Conservation (phyloP, 345 rosid genomes). For the Gossypium mustelinum region DNA sequence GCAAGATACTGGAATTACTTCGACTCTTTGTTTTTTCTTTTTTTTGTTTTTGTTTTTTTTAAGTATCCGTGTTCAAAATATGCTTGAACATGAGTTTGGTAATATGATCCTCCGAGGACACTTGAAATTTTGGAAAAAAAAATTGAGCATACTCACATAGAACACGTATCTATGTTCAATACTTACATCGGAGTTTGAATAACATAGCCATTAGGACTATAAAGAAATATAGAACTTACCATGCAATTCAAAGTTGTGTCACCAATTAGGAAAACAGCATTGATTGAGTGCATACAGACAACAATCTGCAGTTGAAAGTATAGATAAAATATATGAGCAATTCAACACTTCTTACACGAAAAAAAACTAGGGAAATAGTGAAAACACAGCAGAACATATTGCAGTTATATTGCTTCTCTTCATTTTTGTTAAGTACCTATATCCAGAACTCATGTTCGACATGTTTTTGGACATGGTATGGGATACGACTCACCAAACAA, state of each 20-base stretch:
- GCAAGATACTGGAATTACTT: background rate
- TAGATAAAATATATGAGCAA: background rate
- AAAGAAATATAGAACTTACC: conserved; percentile 36
- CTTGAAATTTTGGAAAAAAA: background rate
- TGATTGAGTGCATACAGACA: conserved; percentile 77
- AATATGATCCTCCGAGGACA: background rate
- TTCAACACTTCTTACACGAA: background rate
- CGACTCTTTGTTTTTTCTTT: background rate
- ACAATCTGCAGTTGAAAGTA: conserved; percentile 50
- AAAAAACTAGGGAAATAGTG: background rate
- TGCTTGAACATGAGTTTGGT: background rate
- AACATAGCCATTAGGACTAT: background rate
- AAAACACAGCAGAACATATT: background rate
- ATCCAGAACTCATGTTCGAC: background rate
- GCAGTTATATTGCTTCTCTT: background rate
- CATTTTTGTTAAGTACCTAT: background rate
- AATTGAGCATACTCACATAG: background rate
- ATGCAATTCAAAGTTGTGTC: conserved; percentile 65
- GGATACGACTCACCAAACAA: background rate
- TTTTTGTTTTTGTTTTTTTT: no score
- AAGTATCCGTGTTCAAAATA: no score
- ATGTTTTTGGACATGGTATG: background rate
- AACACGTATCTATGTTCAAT: background rate
- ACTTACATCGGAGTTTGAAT: background rate
- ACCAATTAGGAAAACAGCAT: conserved; percentile 74